Conservation (phyloP, 192 early-diverging fungal species). For the Backusella luteola region DNA sequence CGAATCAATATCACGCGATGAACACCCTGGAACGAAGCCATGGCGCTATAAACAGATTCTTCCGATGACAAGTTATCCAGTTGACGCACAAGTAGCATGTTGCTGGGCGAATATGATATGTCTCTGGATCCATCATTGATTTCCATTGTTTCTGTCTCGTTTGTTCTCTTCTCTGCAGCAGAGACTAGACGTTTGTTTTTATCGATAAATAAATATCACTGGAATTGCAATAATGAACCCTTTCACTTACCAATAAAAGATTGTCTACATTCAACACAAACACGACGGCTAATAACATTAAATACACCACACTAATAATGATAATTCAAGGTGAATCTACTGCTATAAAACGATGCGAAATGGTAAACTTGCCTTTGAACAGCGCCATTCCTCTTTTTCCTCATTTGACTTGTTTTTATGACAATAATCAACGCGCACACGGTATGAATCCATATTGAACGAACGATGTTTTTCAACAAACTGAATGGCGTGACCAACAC, state of each 20-base stretch:
- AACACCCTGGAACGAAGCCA: constrained; percentile 23
- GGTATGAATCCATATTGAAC: constrained; percentile 32
- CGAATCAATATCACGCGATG: constrained; percentile 51
- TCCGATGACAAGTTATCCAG: constrained; percentile 62
- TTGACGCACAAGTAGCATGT: constrained; percentile 55
- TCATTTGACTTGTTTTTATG: constrained; percentile 24
- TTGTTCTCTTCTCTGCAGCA: constrained; percentile 18
- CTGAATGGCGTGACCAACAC: constrained; percentile 42
- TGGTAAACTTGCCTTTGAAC: constrained; percentile 20
- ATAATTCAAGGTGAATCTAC: neutral
- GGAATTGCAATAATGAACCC: too few species aligned
- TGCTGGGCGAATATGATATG: constrained; percentile 47
- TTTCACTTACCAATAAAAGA: constrained; percentile 18
- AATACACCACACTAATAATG: constrained; percentile 20
- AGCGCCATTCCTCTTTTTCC: constrained; percentile 29
- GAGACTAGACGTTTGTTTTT: neutral
- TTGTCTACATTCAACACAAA: constrained; percentile 27
- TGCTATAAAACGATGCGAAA: neutral
- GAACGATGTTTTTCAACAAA: constrained; percentile 37
- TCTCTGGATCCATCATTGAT: constrained; percentile 64
- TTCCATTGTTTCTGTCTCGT: constrained; percentile 21
- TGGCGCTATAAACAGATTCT: constrained; percentile 42
- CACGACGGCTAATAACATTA: constrained; percentile 24
- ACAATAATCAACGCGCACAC: constrained; percentile 38
- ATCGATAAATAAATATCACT: neutral